Conservation (phyloP, 176 grass and related monocot genomes). For the Oryza officinalis region DNA sequence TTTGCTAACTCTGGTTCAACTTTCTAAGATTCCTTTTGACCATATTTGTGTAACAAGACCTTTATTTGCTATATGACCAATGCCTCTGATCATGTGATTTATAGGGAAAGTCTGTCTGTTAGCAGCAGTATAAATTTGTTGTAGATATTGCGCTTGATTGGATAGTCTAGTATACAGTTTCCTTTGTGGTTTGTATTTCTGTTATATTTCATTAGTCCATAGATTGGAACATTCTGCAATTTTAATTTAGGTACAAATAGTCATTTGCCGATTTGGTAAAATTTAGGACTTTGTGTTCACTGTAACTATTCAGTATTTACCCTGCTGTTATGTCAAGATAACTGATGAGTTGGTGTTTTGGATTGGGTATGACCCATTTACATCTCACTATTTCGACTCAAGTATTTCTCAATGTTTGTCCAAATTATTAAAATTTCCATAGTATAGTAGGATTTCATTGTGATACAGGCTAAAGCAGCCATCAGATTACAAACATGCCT, state of each 20-base stretch:
- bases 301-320: background rate
- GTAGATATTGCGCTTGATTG: conserved; percentile 15
- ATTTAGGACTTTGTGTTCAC: no score
- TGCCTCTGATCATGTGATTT: background rate
- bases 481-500: background rate
- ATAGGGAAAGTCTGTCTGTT: background rate
- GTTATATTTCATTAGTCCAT: background rate
- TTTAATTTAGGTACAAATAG: no score
- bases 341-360: background rate
- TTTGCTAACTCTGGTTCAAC: background rate
- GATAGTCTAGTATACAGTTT: background rate
- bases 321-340: background rate
- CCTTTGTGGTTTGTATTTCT: background rate
- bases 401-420: background rate
- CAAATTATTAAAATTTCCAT: background rate
- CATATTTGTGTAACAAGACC: background rate
- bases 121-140: background rate
- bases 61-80: background rate
- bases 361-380: background rate
- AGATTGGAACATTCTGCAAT: background rate
- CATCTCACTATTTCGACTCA: background rate
- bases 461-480: background rate
- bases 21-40: background rate
- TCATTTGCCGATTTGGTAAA: no score
- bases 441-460: background rate